Percentiles rank a stretch among this genome's conserved stretches.
phyloP scores from a whole-genome alignment of 2,329 filamentous ascomycete genomes.

The Penicillium expansum region DNA sequence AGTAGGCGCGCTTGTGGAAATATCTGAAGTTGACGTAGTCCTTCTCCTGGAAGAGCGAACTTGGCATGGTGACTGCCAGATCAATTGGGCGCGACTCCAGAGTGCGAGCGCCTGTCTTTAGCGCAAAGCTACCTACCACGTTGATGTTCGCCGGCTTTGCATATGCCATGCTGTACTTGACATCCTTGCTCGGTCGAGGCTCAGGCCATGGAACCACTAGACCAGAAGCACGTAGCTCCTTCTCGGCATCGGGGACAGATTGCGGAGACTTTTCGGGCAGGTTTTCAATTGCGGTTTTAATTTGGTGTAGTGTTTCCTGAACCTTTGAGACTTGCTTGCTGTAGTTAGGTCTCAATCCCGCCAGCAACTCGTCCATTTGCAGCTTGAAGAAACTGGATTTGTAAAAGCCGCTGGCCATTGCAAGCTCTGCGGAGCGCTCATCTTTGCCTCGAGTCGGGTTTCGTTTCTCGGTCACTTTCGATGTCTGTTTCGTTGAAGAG shows the following conservation, averaged over 20 bases:
- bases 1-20: constrained; percentile 92
- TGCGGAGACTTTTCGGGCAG: constrained; percentile 53
- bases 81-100: constrained; percentile 62
- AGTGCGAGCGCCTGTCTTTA: constrained; percentile 68
- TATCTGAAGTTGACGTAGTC: constrained; percentile 91
- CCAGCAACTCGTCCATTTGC: constrained; percentile 63
- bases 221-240: constrained; percentile 62
- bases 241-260: constrained; percentile 63
- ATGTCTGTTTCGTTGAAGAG: constrained; percentile 9
- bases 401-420: constrained; percentile 53
- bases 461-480: constrained; percentile 34
- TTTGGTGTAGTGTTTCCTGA: constrained; percentile 53
- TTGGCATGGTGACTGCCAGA: constrained; percentile 82
- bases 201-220: constrained; percentile 79
- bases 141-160: constrained; percentile 74
- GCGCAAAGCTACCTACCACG: constrained; percentile 81
- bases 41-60: constrained; percentile 80
- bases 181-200: constrained; percentile 71
- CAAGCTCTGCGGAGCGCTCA: constrained; percentile 35
- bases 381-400: constrained; percentile 67
- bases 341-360: constrained; percentile 57
- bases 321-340: constrained; percentile 55
- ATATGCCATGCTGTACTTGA: constrained; percentile 79
- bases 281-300: constrained; percentile 58
- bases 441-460: constrained; percentile 20